A percentile compares a stretch with the other conserved stretches of the same genome.
Evolutionary conservation across 768 basidiomycete genomes (phyloP).

Genomic region (Hericium erinaceus): DNA sequence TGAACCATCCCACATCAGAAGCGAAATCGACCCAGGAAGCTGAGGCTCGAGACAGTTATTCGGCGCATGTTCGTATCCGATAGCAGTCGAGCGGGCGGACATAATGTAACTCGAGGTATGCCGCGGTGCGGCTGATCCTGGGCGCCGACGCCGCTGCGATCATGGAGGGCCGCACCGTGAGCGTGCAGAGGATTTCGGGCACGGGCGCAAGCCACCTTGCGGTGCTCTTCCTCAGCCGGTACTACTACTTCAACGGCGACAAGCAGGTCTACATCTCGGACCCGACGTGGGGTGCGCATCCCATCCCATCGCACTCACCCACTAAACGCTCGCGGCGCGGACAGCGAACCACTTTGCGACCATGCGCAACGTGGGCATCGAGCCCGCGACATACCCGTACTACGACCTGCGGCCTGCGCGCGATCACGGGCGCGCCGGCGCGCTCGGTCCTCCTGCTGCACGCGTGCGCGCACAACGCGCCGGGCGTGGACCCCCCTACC

Average conservation of each 20-base stretch:
- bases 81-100: no score
- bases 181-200: conserved; percentile 91
- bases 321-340: background rate
- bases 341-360: conserved; percentile 85
- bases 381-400: conserved; percentile 86
- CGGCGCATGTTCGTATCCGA: no score
- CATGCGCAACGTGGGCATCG: conserved; percentile 83
- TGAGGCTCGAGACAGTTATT: no score
- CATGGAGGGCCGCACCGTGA: conserved; percentile 58
- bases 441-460: conserved; percentile 87
- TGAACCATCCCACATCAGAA: no score
- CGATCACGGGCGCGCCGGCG: conserved; percentile 53
- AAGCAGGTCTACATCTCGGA: conserved; percentile 79
- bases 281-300: conserved; percentile 83
- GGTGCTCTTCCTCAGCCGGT: conserved; percentile 75
- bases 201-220: conserved; percentile 95
- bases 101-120: conserved; percentile 20
- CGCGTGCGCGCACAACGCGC: conserved; percentile 95
- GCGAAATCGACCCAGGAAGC: no score
- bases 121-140: conserved; percentile 77
- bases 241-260: conserved; percentile 61
- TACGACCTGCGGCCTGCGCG: conserved; percentile 64
- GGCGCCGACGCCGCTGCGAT: conserved; percentile 66
- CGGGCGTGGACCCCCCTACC: conserved; percentile 96
- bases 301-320: conserved; percentile 21